Evolutionary conservation across 176 grass and related monocot species (phyloP), one percentile per base, ranked within the genome.

Genomic region (Thinopyrum elongatum): DNA sequence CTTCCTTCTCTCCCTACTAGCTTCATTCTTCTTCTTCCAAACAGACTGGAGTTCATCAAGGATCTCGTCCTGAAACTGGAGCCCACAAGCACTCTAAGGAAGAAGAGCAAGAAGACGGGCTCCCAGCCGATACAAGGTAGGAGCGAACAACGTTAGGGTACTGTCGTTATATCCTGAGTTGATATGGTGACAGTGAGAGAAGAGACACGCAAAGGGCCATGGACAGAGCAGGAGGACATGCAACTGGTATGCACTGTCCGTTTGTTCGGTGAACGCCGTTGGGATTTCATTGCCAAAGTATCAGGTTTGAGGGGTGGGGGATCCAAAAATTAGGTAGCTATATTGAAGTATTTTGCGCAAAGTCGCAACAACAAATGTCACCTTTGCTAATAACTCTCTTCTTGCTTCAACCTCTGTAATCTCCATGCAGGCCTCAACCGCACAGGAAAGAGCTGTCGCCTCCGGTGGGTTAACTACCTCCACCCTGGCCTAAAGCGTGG

Each of bases 241-340:
- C 94, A 97, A 97, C 88, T 97, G 94, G 86, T 97, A 97, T 97
- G 94, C 94, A 92, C 93, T 91, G 94, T 97, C 87, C 87, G 92
- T 68, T 87, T 91, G 88, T 94, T 97, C 94, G 94, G 94, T 90
- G 94, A 97, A 94, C 94, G 94, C 85, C 94, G 94, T 94, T 97
- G 94, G 94, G 94, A 97, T 97, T 97, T 97, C 94, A 89, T 97
- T 92, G 94, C 94, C 94, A 83, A 92, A 94, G 94, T 91, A 83
- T 94, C 94, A 97, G 94, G 94, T 94, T 97, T 94, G 94, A 97
- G 92, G 93, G 94, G 94, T 94, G 41, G 90, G 92, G 90, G 90
- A 91, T 92, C 80, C 84, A 53, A 90, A 86, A 92, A 70, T 89
- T 90, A 87, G 88, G 88, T 86, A 85, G 77, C 80, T 59, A 78